Evolutionary conservation across 106 monocot species (phyloP).

Genomic region (Acanthochlamys bracteata): DNA sequence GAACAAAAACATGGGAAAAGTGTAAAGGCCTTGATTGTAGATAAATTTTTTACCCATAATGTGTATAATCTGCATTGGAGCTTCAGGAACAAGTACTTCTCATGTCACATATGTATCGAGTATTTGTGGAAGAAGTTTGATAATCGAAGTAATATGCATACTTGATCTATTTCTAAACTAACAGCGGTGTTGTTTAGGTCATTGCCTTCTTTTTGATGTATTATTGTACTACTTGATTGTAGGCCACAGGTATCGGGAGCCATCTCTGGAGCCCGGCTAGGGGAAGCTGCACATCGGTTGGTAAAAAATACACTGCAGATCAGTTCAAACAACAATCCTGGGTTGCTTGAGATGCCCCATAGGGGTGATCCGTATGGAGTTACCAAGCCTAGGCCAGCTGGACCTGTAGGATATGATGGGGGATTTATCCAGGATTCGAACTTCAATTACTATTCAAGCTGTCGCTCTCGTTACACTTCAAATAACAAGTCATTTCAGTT

Average conservation of each 20-base stretch:
- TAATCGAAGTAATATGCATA: too few relatives aligned
- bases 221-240: too few relatives aligned
- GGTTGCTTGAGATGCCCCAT: conserved; percentile 26
- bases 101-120: too few relatives aligned
- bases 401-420: conserved; percentile 38
- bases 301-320: conserved; percentile 74
- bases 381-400: conserved; percentile 30
- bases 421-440: conserved; percentile 26
- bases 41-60: too few relatives aligned
- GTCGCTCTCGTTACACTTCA: conserved; percentile 9
- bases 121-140: too few relatives aligned
- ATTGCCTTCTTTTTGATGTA: too few relatives aligned
- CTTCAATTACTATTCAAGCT: conserved; percentile 6
- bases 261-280: conserved; percentile 56
- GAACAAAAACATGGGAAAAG: too few relatives aligned
- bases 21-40: too few relatives aligned
- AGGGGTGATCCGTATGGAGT: conserved; percentile 16
- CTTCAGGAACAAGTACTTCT: too few relatives aligned
- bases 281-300: conserved; percentile 82
- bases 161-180: too few relatives aligned
- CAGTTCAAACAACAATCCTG: conserved; percentile 26
- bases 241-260: conserved; percentile 75
- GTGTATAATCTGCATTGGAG: too few relatives aligned
- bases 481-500: conserved; percentile 20
- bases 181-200: too few relatives aligned